phyloP scores from a whole-genome alignment of 768 basidiomycete genomes.

The Amanita rimosa region DNA sequence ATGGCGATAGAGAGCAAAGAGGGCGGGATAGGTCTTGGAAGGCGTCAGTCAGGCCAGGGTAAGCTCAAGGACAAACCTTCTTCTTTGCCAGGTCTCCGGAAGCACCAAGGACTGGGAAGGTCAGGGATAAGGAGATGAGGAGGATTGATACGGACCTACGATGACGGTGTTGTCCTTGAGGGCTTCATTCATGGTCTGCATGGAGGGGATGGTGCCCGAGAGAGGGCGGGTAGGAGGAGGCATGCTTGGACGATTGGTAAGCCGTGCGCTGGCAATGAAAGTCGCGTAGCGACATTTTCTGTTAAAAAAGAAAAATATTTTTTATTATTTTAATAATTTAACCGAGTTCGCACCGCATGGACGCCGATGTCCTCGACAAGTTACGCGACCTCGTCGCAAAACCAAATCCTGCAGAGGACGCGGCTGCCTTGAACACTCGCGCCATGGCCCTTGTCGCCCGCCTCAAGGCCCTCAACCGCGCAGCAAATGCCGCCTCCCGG shows the following conservation, averaged over 20 bases:
- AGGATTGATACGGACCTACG: conserved; percentile 47
- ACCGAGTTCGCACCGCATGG: too few species aligned
- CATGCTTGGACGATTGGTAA: conserved; percentile 20
- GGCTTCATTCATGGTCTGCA: conserved; percentile 61
- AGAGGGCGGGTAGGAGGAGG: conserved; percentile 34
- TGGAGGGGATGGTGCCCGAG: conserved; percentile 84
- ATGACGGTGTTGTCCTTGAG: conserved; percentile 86
- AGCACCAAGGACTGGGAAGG: conserved; percentile 72
- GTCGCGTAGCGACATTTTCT: too few species aligned
- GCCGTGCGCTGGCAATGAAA: not conserved
- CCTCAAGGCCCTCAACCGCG: conserved; percentile 70
- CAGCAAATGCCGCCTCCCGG: conserved; percentile 61
- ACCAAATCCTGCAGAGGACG: conserved; percentile 29
- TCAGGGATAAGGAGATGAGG: conserved; percentile 7
- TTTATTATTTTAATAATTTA: too few species aligned
- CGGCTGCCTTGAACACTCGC: conserved; percentile 44
- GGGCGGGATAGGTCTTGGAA: conserved; percentile 85
- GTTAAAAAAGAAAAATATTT: too few species aligned
- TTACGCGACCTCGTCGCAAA: conserved; percentile 54
- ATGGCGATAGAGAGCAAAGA: conserved; percentile 80
- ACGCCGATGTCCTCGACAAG: conserved; percentile 44
- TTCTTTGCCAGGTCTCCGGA: conserved; percentile 99
- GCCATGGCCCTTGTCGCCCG: conserved; percentile 70
- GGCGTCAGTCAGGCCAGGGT: conserved; percentile 3
- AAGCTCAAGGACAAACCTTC: conserved; percentile 43